phyloP scores from a whole-genome alignment of 805 yeast species.

The Lipomyces sp. region DNA sequence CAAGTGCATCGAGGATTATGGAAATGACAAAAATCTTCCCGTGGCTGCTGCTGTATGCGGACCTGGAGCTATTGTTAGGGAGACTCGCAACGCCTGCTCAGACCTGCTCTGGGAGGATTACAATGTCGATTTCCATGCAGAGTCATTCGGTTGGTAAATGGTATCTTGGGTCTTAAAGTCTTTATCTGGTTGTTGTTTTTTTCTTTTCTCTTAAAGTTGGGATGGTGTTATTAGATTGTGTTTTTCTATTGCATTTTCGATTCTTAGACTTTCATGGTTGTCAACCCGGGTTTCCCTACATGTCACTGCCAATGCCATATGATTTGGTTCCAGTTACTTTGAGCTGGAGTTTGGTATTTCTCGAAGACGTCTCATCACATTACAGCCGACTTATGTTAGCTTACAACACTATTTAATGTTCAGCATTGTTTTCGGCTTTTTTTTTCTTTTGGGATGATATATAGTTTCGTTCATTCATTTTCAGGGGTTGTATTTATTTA shows the following conservation, averaged over 20 bases:
- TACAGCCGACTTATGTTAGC: background rate
- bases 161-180: background rate
- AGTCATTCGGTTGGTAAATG: constrained; percentile 44
- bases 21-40: constrained; percentile 30
- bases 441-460: background rate
- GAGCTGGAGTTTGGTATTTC: background rate
- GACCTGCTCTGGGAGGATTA: constrained; percentile 39
- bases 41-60: constrained; percentile 44
- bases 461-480: background rate
- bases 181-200: constrained; percentile 10
- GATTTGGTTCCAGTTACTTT: background rate
- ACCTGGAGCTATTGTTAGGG: constrained; percentile 41
- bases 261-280: background rate
- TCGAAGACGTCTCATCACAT: background rate
- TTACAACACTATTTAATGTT: background rate
- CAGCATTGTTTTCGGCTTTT: background rate
- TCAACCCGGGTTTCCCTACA: background rate
- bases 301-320: background rate
- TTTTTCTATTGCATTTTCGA: constrained; percentile 1
- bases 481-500: background rate
- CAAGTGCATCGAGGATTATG: constrained; percentile 27
- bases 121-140: constrained; percentile 41
- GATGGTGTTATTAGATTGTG: constrained; percentile 17
- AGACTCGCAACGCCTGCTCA: constrained; percentile 41
- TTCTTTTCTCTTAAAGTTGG: constrained; percentile 9